These are phyloP conservation scores for Neodidymelliopsis sp. DNA, from an alignment of 2,329 filamentous ascomycete species.

Conservation along the genomic window DNA sequence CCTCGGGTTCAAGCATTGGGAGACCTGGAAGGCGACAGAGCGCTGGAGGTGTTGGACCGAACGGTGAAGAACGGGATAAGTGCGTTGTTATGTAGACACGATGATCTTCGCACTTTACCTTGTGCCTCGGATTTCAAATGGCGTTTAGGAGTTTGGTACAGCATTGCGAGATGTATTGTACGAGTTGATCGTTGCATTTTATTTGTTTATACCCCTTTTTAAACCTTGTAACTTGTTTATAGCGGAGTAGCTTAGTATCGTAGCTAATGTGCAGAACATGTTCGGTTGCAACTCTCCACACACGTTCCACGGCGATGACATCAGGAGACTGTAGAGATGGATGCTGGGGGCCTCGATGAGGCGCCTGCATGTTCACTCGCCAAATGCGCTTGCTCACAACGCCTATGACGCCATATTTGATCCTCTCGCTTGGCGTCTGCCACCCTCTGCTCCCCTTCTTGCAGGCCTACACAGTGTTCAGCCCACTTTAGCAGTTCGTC, in stretches of 20 bases:
- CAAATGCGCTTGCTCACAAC: neutral
- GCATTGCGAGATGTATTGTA: conserved; percentile 4
- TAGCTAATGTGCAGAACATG: neutral
- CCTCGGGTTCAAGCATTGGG: conserved; percentile 14
- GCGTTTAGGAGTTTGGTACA: neutral
- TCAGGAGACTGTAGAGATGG: neutral
- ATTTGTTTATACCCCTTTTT: conserved; percentile 13
- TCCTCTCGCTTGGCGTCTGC: conserved; percentile 27
- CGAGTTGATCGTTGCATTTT: conserved; percentile 1
- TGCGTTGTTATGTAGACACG: conserved; percentile 44
- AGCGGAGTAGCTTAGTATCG: neutral
- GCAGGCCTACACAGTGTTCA: conserved; percentile 4
- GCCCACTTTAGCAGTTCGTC: neutral
- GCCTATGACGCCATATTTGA: conserved; percentile 33
- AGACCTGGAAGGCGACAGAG: conserved; percentile 37
- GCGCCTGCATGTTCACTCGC: neutral
- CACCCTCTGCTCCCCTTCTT: conserved; percentile 15
- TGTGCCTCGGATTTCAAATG: neutral
- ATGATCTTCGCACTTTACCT: neutral
- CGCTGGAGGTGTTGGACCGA: conserved; percentile 27
- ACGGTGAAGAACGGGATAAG: conserved; percentile 40
- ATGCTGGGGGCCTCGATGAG: neutral
- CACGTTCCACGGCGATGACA: neutral
- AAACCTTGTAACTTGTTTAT: neutral
- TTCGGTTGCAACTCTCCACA: too few relatives aligned